A percentile compares a stretch with the other conserved stretches of the same genome.
phyloP scores from a whole-genome alignment of 768 basidiomycete species.

The Pleurotus salmoneostramineus region DNA sequence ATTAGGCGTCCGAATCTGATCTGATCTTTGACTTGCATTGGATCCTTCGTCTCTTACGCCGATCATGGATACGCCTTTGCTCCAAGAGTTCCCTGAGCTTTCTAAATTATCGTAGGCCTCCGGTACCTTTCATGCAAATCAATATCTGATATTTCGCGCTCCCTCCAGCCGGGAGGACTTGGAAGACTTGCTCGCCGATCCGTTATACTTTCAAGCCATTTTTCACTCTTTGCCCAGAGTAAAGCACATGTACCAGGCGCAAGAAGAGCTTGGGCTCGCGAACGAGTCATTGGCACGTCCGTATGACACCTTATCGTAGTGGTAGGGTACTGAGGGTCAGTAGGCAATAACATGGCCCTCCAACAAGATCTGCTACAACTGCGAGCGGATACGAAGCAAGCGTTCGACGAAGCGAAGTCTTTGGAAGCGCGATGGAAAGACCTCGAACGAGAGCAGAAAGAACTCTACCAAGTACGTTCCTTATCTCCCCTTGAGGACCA shows the following conservation, averaged over 20 bases:
- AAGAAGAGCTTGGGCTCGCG: slow-evolving; percentile 75
- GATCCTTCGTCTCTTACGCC: neutral
- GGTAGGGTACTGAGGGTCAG: slow-evolving; percentile 4
- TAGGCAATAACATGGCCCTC: slow-evolving; percentile 73
- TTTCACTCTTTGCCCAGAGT: slow-evolving; percentile 79
- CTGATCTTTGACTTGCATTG: no score
- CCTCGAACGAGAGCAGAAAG: slow-evolving; percentile 82
- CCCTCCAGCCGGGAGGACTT: slow-evolving; percentile 75
- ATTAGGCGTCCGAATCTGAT: no score
- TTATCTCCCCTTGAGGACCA: neutral
- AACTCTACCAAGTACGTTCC: slow-evolving; percentile 74
- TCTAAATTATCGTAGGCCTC: slow-evolving; percentile 61
- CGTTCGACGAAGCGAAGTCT: slow-evolving; percentile 82
- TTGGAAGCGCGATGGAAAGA: slow-evolving; percentile 84
- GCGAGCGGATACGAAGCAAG: slow-evolving; percentile 77
- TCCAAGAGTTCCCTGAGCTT: slow-evolving; percentile 70
- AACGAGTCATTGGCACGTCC: slow-evolving; percentile 85
- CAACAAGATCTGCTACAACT: slow-evolving; percentile 75
- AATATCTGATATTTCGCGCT: slow-evolving; percentile 4
- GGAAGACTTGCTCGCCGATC: slow-evolving; percentile 84
- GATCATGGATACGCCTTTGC: slow-evolving; percentile 40
- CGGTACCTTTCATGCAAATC: neutral
- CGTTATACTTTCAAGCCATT: slow-evolving; percentile 80
- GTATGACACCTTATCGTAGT: slow-evolving; percentile 22
- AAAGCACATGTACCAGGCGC: slow-evolving; percentile 68